phyloP scores from a whole-genome alignment of 768 basidiomycete species.

The Trametes sanguinea region DNA sequence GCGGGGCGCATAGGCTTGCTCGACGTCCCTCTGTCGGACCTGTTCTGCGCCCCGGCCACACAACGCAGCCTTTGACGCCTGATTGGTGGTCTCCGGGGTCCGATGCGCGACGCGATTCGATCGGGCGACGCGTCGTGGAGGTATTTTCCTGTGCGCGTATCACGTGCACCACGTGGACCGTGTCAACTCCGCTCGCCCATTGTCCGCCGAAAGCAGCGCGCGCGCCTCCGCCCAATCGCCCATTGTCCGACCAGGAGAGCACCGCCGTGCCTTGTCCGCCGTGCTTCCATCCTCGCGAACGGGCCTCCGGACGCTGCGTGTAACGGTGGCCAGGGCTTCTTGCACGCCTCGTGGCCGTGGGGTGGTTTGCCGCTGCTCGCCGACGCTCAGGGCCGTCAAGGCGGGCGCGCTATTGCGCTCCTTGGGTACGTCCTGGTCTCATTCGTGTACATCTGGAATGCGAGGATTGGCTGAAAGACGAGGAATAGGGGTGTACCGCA shows the following conservation, averaged over 20 bases:
- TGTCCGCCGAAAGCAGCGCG: slow-evolving; percentile 9
- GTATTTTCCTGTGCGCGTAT: slow-evolving; percentile 5
- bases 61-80: too few species aligned
- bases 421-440: background rate
- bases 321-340: background rate
- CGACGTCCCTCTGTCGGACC: too few species aligned
- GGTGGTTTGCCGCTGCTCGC: background rate
- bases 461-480: background rate
- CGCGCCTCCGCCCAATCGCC: background rate
- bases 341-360: background rate
- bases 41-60: too few species aligned
- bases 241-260: slow-evolving; percentile 9
- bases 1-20: too few species aligned
- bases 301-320: background rate
- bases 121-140: slow-evolving; percentile 9
- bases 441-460: background rate
- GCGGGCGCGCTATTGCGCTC: background rate
- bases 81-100: background rate
- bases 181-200: slow-evolving; percentile 22
- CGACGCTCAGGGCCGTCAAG: background rate
- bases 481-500: background rate
- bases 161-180: slow-evolving; percentile 26
- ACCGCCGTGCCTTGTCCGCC: background rate
- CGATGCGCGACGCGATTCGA: slow-evolving; percentile 2
- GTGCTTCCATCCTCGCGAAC: background rate